Evolutionary conservation across 169 alveolate genomes (phyloP).

Genomic region (Plasmodium gaboni): DNA sequence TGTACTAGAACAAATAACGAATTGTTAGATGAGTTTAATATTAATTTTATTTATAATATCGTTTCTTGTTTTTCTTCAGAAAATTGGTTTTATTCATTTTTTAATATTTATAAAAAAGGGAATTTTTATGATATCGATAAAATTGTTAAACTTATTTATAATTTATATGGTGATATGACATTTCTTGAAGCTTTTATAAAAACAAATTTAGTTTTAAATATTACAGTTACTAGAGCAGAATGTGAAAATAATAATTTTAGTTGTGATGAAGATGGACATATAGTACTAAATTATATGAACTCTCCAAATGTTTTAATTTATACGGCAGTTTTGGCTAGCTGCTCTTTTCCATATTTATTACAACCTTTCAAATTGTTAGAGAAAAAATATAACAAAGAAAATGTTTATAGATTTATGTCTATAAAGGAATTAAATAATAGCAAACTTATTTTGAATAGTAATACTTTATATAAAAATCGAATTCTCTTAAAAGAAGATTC

Average conservation of each 20-base stretch:
- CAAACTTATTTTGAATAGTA: slow-evolving; percentile 44
- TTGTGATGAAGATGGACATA: slow-evolving; percentile 77
- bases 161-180: slow-evolving; percentile 80
- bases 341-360: slow-evolving; percentile 83
- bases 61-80: slow-evolving; percentile 78
- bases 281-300: slow-evolving; percentile 84
- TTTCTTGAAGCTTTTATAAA: slow-evolving; percentile 86
- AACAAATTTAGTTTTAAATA: slow-evolving; percentile 86
- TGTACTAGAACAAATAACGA: slow-evolving; percentile 84
- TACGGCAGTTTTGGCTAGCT: slow-evolving; percentile 86
- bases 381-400: slow-evolving; percentile 71
- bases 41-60: slow-evolving; percentile 59
- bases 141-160: slow-evolving; percentile 51
- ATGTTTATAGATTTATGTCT: slow-evolving; percentile 45
- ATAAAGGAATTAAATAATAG: slow-evolving; percentile 39
- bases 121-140: slow-evolving; percentile 81
- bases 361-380: slow-evolving; percentile 80
- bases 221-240: slow-evolving; percentile 87
- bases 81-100: slow-evolving; percentile 77
- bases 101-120: slow-evolving; percentile 78
- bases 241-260: slow-evolving; percentile 47
- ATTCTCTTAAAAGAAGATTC: background rate
- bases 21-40: slow-evolving; percentile 75
- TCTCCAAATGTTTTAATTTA: slow-evolving; percentile 86
- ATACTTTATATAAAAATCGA: slow-evolving; percentile 4